Conservation (phyloP, 1,284 basidiomycete genomes). For the Lignosus rhinocerotis region DNA sequence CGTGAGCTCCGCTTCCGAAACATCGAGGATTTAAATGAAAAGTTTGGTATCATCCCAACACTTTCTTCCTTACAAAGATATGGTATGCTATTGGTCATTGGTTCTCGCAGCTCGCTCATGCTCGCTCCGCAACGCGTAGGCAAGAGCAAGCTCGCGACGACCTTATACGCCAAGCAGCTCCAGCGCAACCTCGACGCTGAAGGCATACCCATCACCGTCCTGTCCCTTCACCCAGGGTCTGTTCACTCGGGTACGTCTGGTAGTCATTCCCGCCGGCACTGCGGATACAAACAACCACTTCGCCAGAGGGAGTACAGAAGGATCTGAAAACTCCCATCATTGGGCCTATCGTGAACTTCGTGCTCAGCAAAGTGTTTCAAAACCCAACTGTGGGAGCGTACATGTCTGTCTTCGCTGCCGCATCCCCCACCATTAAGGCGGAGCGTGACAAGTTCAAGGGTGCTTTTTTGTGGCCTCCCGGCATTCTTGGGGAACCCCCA, state of each 20-base stretch:
- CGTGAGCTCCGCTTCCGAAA: slow-evolving; percentile 34
- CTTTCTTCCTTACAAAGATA: slow-evolving; percentile 37
- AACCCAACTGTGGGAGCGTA: slow-evolving; percentile 37
- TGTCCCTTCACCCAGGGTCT: slow-evolving; percentile 39
- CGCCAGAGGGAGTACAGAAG: slow-evolving; percentile 14
- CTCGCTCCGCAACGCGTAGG: slow-evolving; percentile 21
- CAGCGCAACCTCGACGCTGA: slow-evolving; percentile 31
- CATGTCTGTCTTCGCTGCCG: slow-evolving; percentile 49
- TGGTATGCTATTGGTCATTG: slow-evolving; percentile 11
- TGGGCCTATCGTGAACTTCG: slow-evolving; percentile 16
- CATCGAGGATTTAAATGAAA: slow-evolving; percentile 42
- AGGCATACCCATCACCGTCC: slow-evolving; percentile 33
- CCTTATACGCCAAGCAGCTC: slow-evolving; percentile 33
- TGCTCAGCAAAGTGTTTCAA: slow-evolving; percentile 13
- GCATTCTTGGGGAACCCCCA: slow-evolving; percentile 33
- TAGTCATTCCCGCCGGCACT: slow-evolving; percentile 8
- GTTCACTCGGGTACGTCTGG: slow-evolving; percentile 40
- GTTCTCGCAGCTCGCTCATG: neutral
- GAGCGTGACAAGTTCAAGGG: slow-evolving; percentile 47
- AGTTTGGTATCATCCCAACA: slow-evolving; percentile 29
- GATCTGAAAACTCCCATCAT: slow-evolving; percentile 16
- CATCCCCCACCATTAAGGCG: slow-evolving; percentile 35
- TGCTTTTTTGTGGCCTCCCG: slow-evolving; percentile 44
- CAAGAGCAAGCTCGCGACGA: slow-evolving; percentile 38
- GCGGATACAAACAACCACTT: neutral